Conservation (phyloP, 2,329 filamentous ascomycete genomes). For the Albifimbria verrucaria region DNA sequence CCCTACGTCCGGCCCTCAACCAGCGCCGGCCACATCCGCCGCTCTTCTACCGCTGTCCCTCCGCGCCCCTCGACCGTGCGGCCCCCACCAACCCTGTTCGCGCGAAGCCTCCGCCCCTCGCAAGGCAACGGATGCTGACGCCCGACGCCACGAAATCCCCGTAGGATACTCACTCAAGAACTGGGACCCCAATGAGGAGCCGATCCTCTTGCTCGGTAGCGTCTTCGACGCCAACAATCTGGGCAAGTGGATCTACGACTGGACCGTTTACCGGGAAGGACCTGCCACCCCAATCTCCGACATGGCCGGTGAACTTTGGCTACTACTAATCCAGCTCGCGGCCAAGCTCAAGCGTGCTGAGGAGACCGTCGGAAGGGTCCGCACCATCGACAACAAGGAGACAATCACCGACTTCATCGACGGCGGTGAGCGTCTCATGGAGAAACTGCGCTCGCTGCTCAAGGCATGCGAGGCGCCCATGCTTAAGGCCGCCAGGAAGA, state of each 20-base stretch:
- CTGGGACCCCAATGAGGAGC: constrained; percentile 93
- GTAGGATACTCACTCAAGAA: constrained; percentile 93
- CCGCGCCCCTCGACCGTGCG: constrained; percentile 52
- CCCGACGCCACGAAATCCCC: constrained; percentile 70
- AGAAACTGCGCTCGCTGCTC: constrained; percentile 79
- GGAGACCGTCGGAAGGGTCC: constrained; percentile 70
- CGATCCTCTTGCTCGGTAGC: constrained; percentile 89
- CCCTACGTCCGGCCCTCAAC: constrained; percentile 34
- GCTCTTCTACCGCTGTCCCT: constrained; percentile 46
- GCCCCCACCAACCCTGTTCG: constrained; percentile 29
- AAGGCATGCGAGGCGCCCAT: constrained; percentile 93
- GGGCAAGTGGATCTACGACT: constrained; percentile 99
- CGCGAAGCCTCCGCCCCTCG: constrained; percentile 28
- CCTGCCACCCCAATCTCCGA: constrained; percentile 81
- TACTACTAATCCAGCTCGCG: constrained; percentile 87
- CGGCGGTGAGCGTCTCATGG: constrained; percentile 80
- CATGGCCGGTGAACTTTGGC: constrained; percentile 91
- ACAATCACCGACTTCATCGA: constrained; percentile 88
- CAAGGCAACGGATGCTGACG: constrained; percentile 58
- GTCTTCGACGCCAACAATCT: constrained; percentile 97
- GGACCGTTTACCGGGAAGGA: constrained; percentile 90
- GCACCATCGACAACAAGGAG: constrained; percentile 69
- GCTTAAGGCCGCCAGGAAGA: constrained; percentile 82
- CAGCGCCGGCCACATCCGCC: constrained; percentile 41
- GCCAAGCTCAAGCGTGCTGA: constrained; percentile 92